Evolutionary conservation across 225 moss, liverwort and hornwort species (phyloP).

Genomic region (Polytrichum commune): DNA sequence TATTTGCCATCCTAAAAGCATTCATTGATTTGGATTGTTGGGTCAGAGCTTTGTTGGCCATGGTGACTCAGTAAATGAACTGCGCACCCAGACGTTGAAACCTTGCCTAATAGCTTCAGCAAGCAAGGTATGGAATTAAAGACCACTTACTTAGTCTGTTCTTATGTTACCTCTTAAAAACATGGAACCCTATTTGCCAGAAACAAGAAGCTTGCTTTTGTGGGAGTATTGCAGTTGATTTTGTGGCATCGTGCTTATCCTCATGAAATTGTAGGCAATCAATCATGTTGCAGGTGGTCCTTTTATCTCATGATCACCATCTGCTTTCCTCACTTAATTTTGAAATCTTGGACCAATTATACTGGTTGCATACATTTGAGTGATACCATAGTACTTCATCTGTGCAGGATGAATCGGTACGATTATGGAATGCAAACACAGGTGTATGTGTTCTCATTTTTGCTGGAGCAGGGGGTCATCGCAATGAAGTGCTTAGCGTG

Average conservation of each 20-base stretch:
- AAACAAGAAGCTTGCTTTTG: no score
- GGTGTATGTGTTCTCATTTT: constrained; percentile 93
- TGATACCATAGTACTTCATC: neutral
- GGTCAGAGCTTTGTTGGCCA: constrained; percentile 83
- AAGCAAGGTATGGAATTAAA: constrained; percentile 53
- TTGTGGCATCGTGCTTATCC: no score
- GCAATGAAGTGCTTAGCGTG: constrained; percentile 94
- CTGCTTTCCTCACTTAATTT: neutral
- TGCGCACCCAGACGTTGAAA: constrained; percentile 86
- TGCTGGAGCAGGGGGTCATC: constrained; percentile 96
- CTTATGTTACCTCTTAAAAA: neutral
- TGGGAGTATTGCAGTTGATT: no score
- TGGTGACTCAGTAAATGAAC: constrained; percentile 95
- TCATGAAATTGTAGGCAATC: no score
- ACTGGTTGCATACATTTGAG: neutral
- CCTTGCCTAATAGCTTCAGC: constrained; percentile 91
- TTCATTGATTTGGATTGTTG: neutral
- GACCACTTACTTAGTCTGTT: neutral
- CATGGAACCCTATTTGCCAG: no score
- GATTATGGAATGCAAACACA: constrained; percentile 89
- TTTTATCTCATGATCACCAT: no score
- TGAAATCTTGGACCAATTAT: neutral
- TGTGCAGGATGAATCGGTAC: constrained; percentile 77
- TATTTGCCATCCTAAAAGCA: no score
- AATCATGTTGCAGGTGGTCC: no score